phyloP scores from a whole-genome alignment of 768 basidiomycete genomes.

The Macrolepiota albuminosa region DNA sequence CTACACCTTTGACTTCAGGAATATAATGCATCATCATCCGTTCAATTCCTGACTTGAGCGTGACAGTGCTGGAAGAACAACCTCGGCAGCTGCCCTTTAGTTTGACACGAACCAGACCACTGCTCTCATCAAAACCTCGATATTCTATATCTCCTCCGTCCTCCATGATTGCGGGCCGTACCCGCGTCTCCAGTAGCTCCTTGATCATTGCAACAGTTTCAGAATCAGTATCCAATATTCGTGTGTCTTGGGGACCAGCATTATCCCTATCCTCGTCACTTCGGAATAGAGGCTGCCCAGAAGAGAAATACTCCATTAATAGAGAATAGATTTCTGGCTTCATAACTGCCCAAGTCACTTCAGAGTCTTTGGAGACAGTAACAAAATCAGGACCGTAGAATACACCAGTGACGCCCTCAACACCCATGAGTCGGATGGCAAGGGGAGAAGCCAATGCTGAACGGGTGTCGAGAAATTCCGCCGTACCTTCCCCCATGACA shows the following conservation, averaged over 20 bases:
- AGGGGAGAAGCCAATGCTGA: slow-evolving; percentile 87
- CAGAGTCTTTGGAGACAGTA: slow-evolving; percentile 87
- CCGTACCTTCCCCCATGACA: slow-evolving; percentile 86
- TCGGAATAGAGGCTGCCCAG: slow-evolving; percentile 83
- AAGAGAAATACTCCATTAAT: slow-evolving; percentile 96
- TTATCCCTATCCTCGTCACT: slow-evolving; percentile 73
- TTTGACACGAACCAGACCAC: slow-evolving; percentile 78
- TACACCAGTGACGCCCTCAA: slow-evolving; percentile 83
- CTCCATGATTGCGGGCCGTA: slow-evolving; percentile 97
- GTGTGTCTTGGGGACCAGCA: slow-evolving; percentile 90
- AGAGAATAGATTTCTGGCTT: slow-evolving; percentile 97
- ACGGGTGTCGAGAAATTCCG: slow-evolving; percentile 91
- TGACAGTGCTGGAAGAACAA: slow-evolving; percentile 90
- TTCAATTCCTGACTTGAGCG: slow-evolving; percentile 95
- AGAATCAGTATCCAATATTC: slow-evolving; percentile 89
- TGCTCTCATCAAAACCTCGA: slow-evolving; percentile 79
- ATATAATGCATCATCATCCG: slow-evolving; percentile 99
- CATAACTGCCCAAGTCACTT: slow-evolving; percentile 81
- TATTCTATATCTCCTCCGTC: slow-evolving; percentile 99
- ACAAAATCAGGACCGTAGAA: slow-evolving; percentile 99
- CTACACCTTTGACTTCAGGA: slow-evolving; percentile 89
- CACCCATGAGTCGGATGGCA: slow-evolving; percentile 91
- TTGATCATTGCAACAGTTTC: slow-evolving; percentile 99
- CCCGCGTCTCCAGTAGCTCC: slow-evolving; percentile 90
- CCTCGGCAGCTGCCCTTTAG: slow-evolving; percentile 97